Conservation (phyloP, 768 basidiomycete genomes). For the Inosperma sp. region DNA sequence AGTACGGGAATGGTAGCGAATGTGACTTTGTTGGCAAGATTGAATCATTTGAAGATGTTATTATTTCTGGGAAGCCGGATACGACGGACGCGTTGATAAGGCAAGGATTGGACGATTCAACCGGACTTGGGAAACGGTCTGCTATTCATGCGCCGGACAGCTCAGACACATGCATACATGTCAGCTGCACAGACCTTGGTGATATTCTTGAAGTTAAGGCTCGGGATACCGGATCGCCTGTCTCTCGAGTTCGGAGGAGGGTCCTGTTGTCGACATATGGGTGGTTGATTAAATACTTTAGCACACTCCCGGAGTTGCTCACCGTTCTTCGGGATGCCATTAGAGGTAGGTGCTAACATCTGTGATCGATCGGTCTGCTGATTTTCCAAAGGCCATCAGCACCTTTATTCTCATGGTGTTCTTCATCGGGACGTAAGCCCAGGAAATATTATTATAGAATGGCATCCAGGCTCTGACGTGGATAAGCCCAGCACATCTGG, state of each 20-base stretch:
- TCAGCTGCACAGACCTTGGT: not conserved
- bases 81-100: conserved; percentile 2
- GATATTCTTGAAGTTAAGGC: not conserved
- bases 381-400: not conserved
- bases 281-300: conserved; percentile 8
- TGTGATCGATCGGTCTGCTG: not conserved
- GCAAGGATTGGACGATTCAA: not conserved
- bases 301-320: conserved; percentile 7
- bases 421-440: no score
- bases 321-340: conserved; percentile 5
- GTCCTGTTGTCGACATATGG: conserved; percentile 11
- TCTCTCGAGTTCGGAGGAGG: conserved; percentile 8
- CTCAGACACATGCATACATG: not conserved
- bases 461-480: no score
- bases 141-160: not conserved
- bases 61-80: not conserved
- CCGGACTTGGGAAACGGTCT: not conserved
- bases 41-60: conserved; percentile 6
- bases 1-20: not conserved
- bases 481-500: no score
- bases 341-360: conserved; percentile 1
- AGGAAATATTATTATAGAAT: no score
- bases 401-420: no score
- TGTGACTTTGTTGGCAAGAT: conserved; percentile 1
- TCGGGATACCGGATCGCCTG: not conserved